Evolutionary conservation across 768 basidiomycete species (phyloP), one percentile per base, ranked within the genome.

Genomic region (Phallus indusiatus): DNA sequence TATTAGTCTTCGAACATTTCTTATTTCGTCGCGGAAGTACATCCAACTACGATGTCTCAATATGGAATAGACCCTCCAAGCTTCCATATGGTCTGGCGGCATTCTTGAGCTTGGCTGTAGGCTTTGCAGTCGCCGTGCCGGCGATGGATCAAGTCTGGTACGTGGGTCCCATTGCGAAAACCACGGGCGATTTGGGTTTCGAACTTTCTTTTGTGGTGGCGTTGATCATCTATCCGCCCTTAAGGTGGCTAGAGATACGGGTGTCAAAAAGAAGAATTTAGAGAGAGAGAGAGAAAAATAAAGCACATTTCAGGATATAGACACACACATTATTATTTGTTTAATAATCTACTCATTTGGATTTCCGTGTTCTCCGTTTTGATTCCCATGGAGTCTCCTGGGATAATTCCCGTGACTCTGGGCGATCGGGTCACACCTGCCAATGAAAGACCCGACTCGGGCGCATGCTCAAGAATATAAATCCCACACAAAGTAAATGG

Each of bases 141-240:
- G 81, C 75, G 53, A 90, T 90, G 81, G 72, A 79, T 59, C 86
- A 91, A 65, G 79, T 74, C 14, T 89, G 83, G 81, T 90, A 81
- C 66, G 69, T 72, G 2, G 88, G 88, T 0, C 87, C 86, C 0
- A 82, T 90, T 18, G 87, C 86, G 2, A 64, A 67, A 36, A 71
- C 65, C 8, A 75, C 83, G 11, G 88, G 88, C 2, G 88, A 90
- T 68, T 81, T 90, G 55, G 88, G 85, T 2, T 78, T 90, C 42
- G 75, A 86, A 60, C 69, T 83, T 16, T 84, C 84, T 0, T 80
- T 84, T 55, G 67, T 70, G 5, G 69, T 76, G 7, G 76, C 79
- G 0, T 72, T 68, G 12, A 17, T 80, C 37, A 63, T 80, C 37
- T 88, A 86, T 67, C 17, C 82, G 5, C 80, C 79, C 1, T 73